Evolutionary conservation across 2,329 filamentous ascomycete genomes (phyloP).

Genomic region (Neoscytalidium dimidiatum): DNA sequence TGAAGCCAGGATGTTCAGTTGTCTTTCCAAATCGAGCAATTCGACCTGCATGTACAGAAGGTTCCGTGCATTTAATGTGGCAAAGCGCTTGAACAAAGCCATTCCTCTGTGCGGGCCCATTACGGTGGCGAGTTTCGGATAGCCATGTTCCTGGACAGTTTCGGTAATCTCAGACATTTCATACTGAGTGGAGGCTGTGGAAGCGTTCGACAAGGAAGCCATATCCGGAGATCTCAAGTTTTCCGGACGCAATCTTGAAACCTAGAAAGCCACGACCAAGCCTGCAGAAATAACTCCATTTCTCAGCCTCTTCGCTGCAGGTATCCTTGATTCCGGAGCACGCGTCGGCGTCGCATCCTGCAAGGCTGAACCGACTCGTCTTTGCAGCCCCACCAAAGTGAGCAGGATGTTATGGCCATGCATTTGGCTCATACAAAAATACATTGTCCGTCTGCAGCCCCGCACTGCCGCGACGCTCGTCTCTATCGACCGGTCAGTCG

Average conservation of each 20-base stretch:
- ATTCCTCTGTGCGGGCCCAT: neutral
- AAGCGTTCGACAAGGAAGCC: neutral
- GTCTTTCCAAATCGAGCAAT: neutral
- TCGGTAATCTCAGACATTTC: neutral
- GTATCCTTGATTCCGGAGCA: too few relatives aligned
- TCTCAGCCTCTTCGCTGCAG: neutral
- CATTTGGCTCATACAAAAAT: neutral
- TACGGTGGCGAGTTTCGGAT: neutral
- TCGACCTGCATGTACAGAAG: constrained; percentile 2
- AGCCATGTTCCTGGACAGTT: neutral
- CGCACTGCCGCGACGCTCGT: neutral
- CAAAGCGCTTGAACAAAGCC: neutral
- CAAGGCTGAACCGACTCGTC: neutral
- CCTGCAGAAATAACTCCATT: too few relatives aligned
- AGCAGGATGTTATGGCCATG: neutral
- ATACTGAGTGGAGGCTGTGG: neutral
- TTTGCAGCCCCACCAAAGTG: neutral
- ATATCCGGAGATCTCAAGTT: neutral
- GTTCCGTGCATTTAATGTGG: neutral
- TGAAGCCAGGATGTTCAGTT: neutral
- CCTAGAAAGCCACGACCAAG: neutral
- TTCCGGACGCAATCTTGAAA: too few relatives aligned
- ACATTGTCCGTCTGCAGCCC: neutral
- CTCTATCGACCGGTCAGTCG: neutral
- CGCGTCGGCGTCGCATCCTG: neutral